phyloP scores from a whole-genome alignment of 129 eudicot species.

The Rutidosis leptorrhynchoides region DNA sequence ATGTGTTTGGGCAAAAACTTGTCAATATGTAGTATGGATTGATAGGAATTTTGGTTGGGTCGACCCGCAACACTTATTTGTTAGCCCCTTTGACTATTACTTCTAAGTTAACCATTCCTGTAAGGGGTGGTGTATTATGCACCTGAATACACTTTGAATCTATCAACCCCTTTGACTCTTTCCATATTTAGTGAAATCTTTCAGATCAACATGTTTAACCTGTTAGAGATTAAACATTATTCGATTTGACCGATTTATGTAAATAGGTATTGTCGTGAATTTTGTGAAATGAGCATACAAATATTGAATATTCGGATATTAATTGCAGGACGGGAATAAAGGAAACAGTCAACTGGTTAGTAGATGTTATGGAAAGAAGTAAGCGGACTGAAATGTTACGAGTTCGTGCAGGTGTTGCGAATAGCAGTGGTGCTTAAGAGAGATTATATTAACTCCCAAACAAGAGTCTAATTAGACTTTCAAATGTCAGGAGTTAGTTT shows the following conservation, averaged over 20 bases:
- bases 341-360: conserved; percentile 90
- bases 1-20: background rate
- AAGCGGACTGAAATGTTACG: conserved; percentile 86
- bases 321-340: conserved; percentile 74
- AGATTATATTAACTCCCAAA: conserved; percentile 10
- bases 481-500: conserved; percentile 11
- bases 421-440: conserved; percentile 42
- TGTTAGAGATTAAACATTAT: background rate
- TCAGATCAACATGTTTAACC: background rate
- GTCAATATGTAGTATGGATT: background rate
- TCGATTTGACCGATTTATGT: background rate
- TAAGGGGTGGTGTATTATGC: background rate
- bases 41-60: background rate
- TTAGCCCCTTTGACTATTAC: too few species aligned
- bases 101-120: background rate
- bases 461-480: conserved; percentile 24
- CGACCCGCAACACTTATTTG: background rate
- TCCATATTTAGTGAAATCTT: background rate
- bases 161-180: background rate
- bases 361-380: conserved; percentile 89
- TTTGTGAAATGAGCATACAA: background rate
- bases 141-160: background rate
- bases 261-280: background rate
- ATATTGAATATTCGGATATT: conserved; percentile 1
- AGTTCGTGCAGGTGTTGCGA: conserved; percentile 71